phyloP scores from a whole-genome alignment of 202 grass and related monocot genomes.

The Setaria viridis region DNA sequence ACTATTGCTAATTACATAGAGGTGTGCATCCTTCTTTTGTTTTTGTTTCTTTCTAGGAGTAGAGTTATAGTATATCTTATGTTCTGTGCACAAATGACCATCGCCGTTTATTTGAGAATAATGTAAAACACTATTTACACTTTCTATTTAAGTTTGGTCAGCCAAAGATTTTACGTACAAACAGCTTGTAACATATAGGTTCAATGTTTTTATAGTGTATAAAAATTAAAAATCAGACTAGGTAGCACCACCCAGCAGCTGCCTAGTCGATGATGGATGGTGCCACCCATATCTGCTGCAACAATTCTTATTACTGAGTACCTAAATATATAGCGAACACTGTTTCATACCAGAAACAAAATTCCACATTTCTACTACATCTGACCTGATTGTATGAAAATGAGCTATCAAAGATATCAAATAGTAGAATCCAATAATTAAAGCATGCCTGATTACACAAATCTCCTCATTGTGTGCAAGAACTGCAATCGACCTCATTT shows the following conservation, averaged over 20 bases:
- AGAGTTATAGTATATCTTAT: conserved; percentile 8
- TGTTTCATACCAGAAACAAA: neutral
- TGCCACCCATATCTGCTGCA: neutral
- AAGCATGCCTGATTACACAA: neutral
- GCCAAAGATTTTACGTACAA: conserved; percentile 20
- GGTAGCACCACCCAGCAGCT: neutral
- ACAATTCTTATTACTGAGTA: neutral
- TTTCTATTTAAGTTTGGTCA: conserved; percentile 25
- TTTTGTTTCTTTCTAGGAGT: conserved; percentile 18
- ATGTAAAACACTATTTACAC: neutral
- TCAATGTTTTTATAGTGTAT: conserved; percentile 7
- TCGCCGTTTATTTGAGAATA: neutral
- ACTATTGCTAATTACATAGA: conserved; percentile 81
- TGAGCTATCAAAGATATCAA: conserved; percentile 27
- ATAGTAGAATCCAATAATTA: conserved; percentile 26
- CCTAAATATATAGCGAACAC: neutral
- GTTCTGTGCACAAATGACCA: neutral
- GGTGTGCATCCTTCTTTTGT: conserved; percentile 49
- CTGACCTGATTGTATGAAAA: conserved; percentile 13
- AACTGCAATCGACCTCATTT: neutral
- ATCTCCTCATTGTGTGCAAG: neutral
- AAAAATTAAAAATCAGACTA: neutral
- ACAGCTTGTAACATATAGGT: neutral
- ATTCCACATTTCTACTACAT: neutral
- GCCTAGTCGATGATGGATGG: neutral